Base-by-base conservation (phyloP, 2,329 filamentous ascomycete species). In the Microsporum canis region DNA sequence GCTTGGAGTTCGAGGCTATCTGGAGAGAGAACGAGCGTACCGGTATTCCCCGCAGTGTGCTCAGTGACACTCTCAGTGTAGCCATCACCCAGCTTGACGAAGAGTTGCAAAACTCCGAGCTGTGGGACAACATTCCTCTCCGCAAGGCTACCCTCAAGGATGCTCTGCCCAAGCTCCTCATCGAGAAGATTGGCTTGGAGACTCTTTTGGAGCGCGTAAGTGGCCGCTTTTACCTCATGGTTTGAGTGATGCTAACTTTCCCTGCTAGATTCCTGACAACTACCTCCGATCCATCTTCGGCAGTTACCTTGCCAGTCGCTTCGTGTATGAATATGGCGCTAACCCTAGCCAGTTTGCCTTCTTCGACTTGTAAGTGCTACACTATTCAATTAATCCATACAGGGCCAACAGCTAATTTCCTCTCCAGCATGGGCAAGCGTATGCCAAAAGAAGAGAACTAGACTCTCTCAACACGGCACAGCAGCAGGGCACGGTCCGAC, bases 71-170 rank as follows among this genome's bases (percentile, higher is more conserved):
- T 68, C 84, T 99, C 60, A 95, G 89, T 61, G 79, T 89, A 57
- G 92, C 94, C 38, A 99, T 99, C 72, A 97, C 92, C n/a, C 88
- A 88, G 68, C 83, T 99, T 27, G 92, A 99, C 69, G 92, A 99
- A 78, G 91, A 99, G 77, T 80, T 99, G 59, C 94, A 99, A 77
- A 86, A 88, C 72, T 95, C 91, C 0, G 88, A 95, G 68, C 80
- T 99, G 45, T 99, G 94, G 94, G 80, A 88, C 67, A 89, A 96
- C 70, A 79, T 88, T 66, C 81, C 82, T 65, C 86, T 96, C 68
- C 85, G 92, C 63, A 80, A 84, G 65, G 86, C 85, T 0, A 88
- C 97, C 0, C 80, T 99, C 23, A 79, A 81, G 58, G 91, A 97
- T 73, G 94, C 94, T 6, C 82, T 99, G 58, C 94, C 94, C 0